Evolutionary conservation across 768 basidiomycete species (phyloP).

Genomic region (Suillus lakei): DNA sequence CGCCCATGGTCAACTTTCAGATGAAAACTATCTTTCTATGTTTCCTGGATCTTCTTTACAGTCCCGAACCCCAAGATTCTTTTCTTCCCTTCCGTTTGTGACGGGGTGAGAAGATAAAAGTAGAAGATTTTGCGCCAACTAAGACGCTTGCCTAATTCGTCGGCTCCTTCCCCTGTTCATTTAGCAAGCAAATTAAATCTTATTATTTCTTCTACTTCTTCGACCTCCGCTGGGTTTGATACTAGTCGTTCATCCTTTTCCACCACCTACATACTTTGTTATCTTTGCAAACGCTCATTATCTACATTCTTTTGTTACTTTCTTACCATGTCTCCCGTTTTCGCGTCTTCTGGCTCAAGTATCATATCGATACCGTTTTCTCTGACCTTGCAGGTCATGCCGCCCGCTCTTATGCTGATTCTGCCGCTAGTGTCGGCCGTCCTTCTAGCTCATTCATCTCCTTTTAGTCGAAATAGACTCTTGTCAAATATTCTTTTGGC

Average conservation of each 20-base stretch:
- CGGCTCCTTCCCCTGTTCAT: conserved; percentile 5
- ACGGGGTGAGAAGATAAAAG: neutral
- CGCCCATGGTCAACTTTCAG: neutral
- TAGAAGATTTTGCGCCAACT: neutral
- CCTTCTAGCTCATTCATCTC: conserved; percentile 16
- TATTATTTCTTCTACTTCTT: conserved; percentile 1
- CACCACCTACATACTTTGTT: neutral
- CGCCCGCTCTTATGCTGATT: conserved; percentile 30
- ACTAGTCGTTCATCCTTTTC: neutral
- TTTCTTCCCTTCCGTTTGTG: neutral
- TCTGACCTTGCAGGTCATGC: conserved; percentile 14
- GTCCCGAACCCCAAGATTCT: too few species aligned
- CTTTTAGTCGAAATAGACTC: conserved; percentile 13
- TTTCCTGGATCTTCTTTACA: neutral
- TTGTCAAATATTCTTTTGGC: conserved; percentile 15
- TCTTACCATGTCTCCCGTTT: neutral
- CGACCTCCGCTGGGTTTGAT: neutral
- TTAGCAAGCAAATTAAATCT: conserved; percentile 7
- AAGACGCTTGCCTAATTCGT: conserved; percentile 1
- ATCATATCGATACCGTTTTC: neutral
- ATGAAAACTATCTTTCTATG: neutral
- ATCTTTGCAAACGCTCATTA: conserved; percentile 3
- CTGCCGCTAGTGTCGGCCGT: conserved; percentile 25
- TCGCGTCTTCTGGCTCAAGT: neutral
- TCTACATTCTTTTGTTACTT: conserved; percentile 3